These are phyloP conservation scores for Knoxdaviesia capensis DNA, from an alignment of 2,329 filamentous ascomycete species.

Conservation along the genomic window DNA sequence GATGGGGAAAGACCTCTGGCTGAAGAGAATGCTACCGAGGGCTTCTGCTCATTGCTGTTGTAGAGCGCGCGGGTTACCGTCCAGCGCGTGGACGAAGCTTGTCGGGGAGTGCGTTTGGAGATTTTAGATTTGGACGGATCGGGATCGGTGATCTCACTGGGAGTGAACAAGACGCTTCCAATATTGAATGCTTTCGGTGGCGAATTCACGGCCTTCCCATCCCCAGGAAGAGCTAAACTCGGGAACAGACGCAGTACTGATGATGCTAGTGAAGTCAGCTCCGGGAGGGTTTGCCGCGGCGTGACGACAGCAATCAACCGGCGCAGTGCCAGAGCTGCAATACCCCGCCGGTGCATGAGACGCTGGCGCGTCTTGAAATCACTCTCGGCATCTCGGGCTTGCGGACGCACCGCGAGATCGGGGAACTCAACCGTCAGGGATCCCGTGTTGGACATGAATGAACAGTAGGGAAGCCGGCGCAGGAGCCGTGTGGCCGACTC, in stretches of 20 bases:
- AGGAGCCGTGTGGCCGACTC: constrained; percentile 30
- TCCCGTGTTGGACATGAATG: constrained; percentile 24
- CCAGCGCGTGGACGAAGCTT: constrained; percentile 14
- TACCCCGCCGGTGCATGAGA: not conserved
- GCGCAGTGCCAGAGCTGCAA: constrained; percentile 25
- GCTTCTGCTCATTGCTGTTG: constrained; percentile 16
- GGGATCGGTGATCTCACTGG: constrained; percentile 11
- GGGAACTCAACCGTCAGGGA: constrained; percentile 26
- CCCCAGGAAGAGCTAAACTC: constrained; percentile 11
- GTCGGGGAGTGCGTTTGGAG: not conserved
- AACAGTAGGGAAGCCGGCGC: not conserved
- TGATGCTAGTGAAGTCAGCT: constrained; percentile 22
- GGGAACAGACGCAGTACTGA: constrained; percentile 29
- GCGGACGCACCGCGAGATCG: constrained; percentile 6
- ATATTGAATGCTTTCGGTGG: constrained; percentile 20
- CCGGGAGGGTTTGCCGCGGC: constrained; percentile 22
- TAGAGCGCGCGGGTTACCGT: constrained; percentile 26
- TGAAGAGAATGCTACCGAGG: constrained; percentile 8
- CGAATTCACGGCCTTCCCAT: constrained; percentile 3
- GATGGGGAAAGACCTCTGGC: not conserved
- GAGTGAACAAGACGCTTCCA: constrained; percentile 17
- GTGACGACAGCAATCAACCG: constrained; percentile 28
- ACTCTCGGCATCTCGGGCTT: no score
- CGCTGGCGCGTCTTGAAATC: no score
- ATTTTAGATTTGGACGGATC: constrained; percentile 1